Conservation (phyloP, 495 filamentous ascomycete genomes). For the Aspergillus funiculosus region DNA sequence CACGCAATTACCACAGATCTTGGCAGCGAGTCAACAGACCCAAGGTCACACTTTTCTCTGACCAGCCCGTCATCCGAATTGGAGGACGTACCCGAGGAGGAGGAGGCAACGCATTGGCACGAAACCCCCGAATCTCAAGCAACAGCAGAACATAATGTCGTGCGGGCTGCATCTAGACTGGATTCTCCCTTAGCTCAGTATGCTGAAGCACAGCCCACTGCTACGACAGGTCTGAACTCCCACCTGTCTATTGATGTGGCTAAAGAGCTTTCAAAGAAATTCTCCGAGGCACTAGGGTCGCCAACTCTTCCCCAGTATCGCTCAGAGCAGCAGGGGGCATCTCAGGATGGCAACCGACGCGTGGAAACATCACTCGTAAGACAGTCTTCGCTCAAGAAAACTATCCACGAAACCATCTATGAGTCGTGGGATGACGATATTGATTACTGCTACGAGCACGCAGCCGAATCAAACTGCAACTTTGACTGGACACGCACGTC, state of each 20-base stretch:
- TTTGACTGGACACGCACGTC: constrained; percentile 72
- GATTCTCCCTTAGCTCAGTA: constrained; percentile 8
- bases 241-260: constrained; percentile 31
- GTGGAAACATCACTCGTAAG: constrained; percentile 1
- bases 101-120: constrained; percentile 38
- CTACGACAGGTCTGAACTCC: constrained; percentile 17
- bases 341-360: constrained; percentile 1
- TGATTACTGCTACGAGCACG: constrained; percentile 90
- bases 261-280: constrained; percentile 31
- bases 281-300: constrained; percentile 37
- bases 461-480: constrained; percentile 82
- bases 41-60: constrained; percentile 37
- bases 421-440: constrained; percentile 90
- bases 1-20: constrained; percentile 41
- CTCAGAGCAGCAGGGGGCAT: neutral
- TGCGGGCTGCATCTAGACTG: constrained; percentile 19
- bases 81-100: constrained; percentile 72
- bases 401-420: constrained; percentile 34
- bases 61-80: constrained; percentile 42
- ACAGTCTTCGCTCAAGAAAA: constrained; percentile 8
- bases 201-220: constrained; percentile 9
- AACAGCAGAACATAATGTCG: constrained; percentile 14
- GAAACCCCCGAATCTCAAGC: constrained; percentile 24
- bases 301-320: constrained; percentile 33
- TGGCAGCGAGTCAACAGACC: constrained; percentile 42